Percentiles rank a stretch among this genome's conserved stretches.
These are phyloP conservation scores for Aspergillus kassunensis DNA, from an alignment of 495 filamentous ascomycete species.

Conservation along the genomic window DNA sequence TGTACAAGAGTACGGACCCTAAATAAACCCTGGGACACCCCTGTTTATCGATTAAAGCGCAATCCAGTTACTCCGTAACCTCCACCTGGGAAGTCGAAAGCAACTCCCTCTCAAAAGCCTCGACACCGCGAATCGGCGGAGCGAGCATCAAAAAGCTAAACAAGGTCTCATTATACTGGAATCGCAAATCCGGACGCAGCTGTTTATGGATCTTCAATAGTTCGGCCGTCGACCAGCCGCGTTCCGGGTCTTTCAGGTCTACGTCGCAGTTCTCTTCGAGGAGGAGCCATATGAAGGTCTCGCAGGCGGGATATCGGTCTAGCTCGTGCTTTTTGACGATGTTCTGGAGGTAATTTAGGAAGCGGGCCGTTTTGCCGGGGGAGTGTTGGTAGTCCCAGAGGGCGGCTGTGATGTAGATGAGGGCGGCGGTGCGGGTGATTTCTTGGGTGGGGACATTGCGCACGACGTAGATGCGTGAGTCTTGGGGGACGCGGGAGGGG, in stretches of 20 bases:
- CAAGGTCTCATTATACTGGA: constrained; percentile 43
- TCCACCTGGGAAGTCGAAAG: background rate
- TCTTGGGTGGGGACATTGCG: constrained; percentile 34
- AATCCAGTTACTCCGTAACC: background rate
- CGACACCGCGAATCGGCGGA: constrained; percentile 30
- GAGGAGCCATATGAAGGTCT: constrained; percentile 42
- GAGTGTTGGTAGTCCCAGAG: constrained; percentile 39
- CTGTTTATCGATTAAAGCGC: no score
- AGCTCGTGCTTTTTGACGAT: constrained; percentile 32
- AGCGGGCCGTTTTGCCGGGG: constrained; percentile 30
- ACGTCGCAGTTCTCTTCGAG: constrained; percentile 36
- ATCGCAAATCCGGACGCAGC: constrained; percentile 39
- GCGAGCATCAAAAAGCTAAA: constrained; percentile 36
- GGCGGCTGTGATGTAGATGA: constrained; percentile 40
- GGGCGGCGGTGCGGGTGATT: constrained; percentile 34
- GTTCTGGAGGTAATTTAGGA: constrained; percentile 26
- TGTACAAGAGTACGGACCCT: no score
- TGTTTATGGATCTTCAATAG: constrained; percentile 34
- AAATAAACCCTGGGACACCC: no score
- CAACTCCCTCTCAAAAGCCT: constrained; percentile 33
- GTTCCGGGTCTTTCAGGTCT: constrained; percentile 37
- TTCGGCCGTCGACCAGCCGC: constrained; percentile 38
- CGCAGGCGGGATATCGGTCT: constrained; percentile 37
- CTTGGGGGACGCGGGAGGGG: constrained; percentile 38
- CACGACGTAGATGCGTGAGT: constrained; percentile 39